Base-by-base conservation (phyloP, 2,329 filamentous ascomycete species). In the Nemania serpens region DNA sequence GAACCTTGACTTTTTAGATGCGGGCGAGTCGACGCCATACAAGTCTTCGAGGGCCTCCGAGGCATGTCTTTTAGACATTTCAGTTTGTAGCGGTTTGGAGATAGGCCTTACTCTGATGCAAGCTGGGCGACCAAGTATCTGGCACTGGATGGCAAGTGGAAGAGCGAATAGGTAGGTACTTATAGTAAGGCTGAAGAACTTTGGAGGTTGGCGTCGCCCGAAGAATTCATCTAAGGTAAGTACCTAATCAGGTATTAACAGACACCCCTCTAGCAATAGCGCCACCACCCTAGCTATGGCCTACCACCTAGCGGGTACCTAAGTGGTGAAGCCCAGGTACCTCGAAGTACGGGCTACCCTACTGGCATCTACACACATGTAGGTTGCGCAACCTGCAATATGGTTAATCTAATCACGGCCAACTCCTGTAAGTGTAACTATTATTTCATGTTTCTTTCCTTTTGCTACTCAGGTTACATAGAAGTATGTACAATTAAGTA, bases 41-140 rank as follows among this genome's bases (percentile, higher is more conserved):
- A 85, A 73, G 63, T 87, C 84, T 39, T 87, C 85, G 41, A 88
- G 78, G 43, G 84, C 78, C 73, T 88, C 85, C 33, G 82, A 81
- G 58, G 86, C 86, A 59, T 82, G 81, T 62, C 86, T 82, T 76
- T 89, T 88, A 55, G 77, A 76, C 80, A 79, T 79, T 47, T 29
- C 11, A 18, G 10, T 29, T 18, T 20, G 46, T 15, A 10, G 29
- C 25, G 12, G 22, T 42, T 22, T n/a, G 18, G n/a, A 46, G 33
- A n/a, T 13, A 11, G 13, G 15, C 17, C 9, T 52, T 7, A 54
- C 33, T 34, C 6, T 5, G 10, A 13, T 37, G 20, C 15, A 11
- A 25, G 17, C 20, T 37, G 7, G 22, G 29, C 13, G 18, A 15
- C 18, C 17, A 18, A 29, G 33, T 10, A 36, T 12, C 45, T 7